Base-by-base conservation (phyloP, 768 basidiomycete species). In the Scleroderma citrinum region DNA sequence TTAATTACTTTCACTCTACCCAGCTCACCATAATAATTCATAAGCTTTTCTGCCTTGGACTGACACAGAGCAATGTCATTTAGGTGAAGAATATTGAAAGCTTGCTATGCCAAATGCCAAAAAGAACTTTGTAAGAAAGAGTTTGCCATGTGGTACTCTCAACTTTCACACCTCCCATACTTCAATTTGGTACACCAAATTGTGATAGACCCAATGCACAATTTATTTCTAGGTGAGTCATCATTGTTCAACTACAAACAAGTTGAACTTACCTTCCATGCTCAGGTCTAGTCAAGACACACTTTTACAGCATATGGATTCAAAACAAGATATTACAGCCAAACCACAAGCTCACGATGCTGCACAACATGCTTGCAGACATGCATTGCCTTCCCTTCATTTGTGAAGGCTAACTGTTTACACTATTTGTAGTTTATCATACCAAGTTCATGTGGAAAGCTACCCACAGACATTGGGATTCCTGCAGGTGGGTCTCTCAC, bases 401-500 rank as follows among this genome's bases (percentile, higher is more conserved):
- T 13, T 48, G 12, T 6, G 26, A 29, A 29, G 26, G 19, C 21
- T 3, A 16, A 23, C 14, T 42, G 40, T 32, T 43, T 43, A 17
- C 12, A 3, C 21, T 32, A 10, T 29, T 32, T 12, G 3, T 36
- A 46, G 49, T 50, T 50, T 38, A 32, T 46, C 14, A 21, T 50
- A 11, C 49, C 44, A 0, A 37, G 37, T 11, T 41, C 36, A 0
- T 37, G 43, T 7, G 34, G 43, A 1, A 36, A 37, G 37, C 52
- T 68, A 0, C 67, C 64, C 0, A 57, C 49, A 2, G 34, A 63
- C 1, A 59, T 66, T 7, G 59, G 65, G n/a, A 59, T 57, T 46
- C 69, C 68, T 4, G 60, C 64, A 0, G 65, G 69, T n/a, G 67
- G 67, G 3, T 65, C 60, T 2, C 52, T 69, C 0, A 68, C 59